Conservation (phyloP, 768 basidiomycete species). For the Lactarius tabidus region DNA sequence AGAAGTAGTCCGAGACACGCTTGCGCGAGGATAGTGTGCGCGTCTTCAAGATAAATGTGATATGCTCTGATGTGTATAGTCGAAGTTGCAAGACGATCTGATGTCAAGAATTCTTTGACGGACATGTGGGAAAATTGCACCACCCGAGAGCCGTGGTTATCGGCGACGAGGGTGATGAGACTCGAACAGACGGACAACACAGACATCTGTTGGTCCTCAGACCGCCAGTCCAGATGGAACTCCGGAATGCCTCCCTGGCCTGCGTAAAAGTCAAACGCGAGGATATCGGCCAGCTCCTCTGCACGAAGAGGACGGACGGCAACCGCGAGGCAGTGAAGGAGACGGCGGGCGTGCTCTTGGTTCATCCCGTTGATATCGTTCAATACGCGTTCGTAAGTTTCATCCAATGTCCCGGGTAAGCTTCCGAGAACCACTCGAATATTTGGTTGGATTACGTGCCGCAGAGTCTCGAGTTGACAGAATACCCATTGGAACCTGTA, state of each 20-base stretch:
- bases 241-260: not conserved
- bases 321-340: constrained; percentile 11
- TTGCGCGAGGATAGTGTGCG: not conserved
- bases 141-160: not conserved
- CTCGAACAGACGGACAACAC: constrained; percentile 13
- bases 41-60: not conserved
- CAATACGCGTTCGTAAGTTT: constrained; percentile 1
- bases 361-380: not conserved
- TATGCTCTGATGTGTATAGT: not conserved
- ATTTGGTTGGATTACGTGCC: not conserved
- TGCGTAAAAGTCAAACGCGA: constrained; percentile 12
- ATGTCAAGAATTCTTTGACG: constrained; percentile 10
- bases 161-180: not conserved
- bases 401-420: constrained; percentile 1
- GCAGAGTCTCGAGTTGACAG: not conserved
- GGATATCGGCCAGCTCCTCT: constrained; percentile 7
- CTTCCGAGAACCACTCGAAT: not conserved
- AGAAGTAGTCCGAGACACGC: not conserved
- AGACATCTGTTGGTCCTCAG: not conserved
- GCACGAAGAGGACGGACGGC: not conserved
- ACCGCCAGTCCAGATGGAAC: constrained; percentile 4
- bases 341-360: constrained; percentile 2
- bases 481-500: not conserved
- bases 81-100: not conserved
- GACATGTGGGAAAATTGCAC: constrained; percentile 17